Conservation (phyloP, 176 grass and related monocot species). For the Stipa capillata region DNA sequence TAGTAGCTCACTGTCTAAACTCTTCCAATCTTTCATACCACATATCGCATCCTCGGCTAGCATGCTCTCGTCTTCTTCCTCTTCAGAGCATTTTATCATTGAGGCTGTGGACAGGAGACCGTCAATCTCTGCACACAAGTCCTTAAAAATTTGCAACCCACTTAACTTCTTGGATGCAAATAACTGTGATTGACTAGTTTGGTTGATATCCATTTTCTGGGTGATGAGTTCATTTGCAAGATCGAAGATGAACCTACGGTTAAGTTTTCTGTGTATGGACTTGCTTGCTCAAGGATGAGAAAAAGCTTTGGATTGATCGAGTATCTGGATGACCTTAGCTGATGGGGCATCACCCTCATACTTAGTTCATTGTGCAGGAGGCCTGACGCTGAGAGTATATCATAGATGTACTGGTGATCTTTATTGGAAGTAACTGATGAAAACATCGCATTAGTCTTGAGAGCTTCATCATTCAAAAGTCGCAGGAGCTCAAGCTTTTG, state of each 20-base stretch:
- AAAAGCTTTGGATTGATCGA: slow-evolving; percentile 60
- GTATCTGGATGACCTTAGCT: not conserved
- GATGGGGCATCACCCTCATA: not conserved
- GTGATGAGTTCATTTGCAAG: slow-evolving; percentile 48
- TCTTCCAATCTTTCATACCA: slow-evolving; percentile 47
- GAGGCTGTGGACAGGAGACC: slow-evolving; percentile 15
- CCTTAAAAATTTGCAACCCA: slow-evolving; percentile 34
- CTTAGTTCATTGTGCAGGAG: slow-evolving; percentile 35
- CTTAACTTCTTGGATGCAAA: slow-evolving; percentile 17
- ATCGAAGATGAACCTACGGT: slow-evolving; percentile 67
- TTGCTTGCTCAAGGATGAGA: slow-evolving; percentile 57
- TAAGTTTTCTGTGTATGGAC: slow-evolving; percentile 22
- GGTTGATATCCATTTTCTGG: slow-evolving; percentile 28
- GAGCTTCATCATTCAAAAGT: slow-evolving; percentile 32
- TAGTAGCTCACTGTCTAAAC: slow-evolving; percentile 32
- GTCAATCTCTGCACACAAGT: slow-evolving; percentile 49
- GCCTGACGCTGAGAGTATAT: slow-evolving; percentile 48
- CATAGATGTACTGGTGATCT: slow-evolving; percentile 49
- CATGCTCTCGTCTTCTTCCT: slow-evolving; percentile 16
- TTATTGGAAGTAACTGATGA: slow-evolving; percentile 21
- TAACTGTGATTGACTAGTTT: not conserved
- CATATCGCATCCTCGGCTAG: slow-evolving; percentile 19
- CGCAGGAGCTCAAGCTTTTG: slow-evolving; percentile 48
- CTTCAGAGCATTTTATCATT: slow-evolving; percentile 25
- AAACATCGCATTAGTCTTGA: not conserved